phyloP scores from a whole-genome alignment of 129 eudicot species.

The Lonicera japonica region DNA sequence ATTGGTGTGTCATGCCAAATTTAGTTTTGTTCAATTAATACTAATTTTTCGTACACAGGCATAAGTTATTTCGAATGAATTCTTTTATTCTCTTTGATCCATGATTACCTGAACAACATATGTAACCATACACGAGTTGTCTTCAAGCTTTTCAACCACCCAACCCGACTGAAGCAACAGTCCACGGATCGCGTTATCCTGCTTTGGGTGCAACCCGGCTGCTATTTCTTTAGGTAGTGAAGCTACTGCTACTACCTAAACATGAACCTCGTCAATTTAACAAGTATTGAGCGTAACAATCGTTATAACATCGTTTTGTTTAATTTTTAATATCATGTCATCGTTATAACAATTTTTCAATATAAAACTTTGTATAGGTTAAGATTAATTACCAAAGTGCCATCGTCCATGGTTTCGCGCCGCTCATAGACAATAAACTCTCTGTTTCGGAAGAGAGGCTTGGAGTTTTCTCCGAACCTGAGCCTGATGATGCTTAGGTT shows the following conservation, averaged over 20 bases:
- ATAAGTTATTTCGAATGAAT: too few species aligned
- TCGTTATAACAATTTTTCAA: too few species aligned
- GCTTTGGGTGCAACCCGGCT: conserved; percentile 86
- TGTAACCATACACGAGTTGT: conserved; percentile 89
- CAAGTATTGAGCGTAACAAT: background rate
- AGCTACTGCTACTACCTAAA: conserved; percentile 95
- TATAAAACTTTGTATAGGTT: too few species aligned
- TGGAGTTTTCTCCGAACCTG: conserved; percentile 68
- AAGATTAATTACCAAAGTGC: conserved; percentile 54
- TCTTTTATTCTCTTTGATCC: too few species aligned
- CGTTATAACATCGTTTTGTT: too few species aligned
- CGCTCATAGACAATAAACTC: conserved; percentile 91
- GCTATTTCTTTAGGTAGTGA: conserved; percentile 97
- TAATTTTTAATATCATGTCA: too few species aligned
- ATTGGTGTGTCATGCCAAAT: too few species aligned
- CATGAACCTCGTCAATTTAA: background rate
- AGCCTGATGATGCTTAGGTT: conserved; percentile 76
- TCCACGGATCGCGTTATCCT: conserved; percentile 78
- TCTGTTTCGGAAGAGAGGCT: conserved; percentile 84
- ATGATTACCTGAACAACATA: conserved; percentile 82
- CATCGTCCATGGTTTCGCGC: conserved; percentile 95
- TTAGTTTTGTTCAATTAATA: too few species aligned
- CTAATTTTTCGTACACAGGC: too few species aligned
- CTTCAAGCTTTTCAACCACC: conserved; percentile 89
- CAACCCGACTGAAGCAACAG: conserved; percentile 85